These are phyloP conservation scores for Hemisphaericaspora nanyangensis DNA, from an alignment of 805 yeast species.

Conservation along the genomic window DNA sequence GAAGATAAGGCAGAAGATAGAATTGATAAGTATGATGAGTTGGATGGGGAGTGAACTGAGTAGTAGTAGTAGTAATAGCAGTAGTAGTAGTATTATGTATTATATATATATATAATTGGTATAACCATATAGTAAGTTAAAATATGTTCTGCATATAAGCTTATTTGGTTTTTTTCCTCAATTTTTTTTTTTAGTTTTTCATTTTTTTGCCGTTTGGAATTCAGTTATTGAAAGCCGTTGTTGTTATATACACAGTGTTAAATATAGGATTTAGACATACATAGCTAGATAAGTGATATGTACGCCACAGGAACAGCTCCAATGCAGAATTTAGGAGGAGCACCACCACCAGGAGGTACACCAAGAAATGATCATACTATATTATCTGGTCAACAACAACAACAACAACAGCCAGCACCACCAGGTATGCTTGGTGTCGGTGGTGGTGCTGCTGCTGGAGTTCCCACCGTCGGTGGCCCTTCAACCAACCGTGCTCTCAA, in stretches of 20 bases:
- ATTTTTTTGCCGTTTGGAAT: too few species aligned
- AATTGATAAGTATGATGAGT: slow-evolving; percentile 48
- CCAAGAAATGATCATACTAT: background rate
- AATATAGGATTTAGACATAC: too few species aligned
- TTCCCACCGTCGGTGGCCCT: background rate
- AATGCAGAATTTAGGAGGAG: background rate
- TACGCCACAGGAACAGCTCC: background rate
- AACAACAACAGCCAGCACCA: background rate
- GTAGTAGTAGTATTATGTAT: too few species aligned
- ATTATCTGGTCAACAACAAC: background rate
- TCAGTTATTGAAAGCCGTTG: too few species aligned
- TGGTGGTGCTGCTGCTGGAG: background rate
- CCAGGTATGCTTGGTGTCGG: background rate
- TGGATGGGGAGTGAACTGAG: slow-evolving; percentile 34
- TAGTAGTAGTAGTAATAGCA: too few species aligned
- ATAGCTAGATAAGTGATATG: too few species aligned
- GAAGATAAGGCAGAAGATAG: slow-evolving; percentile 47
- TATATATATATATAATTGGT: too few species aligned
- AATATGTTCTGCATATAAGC: too few species aligned
- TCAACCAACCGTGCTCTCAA: slow-evolving; percentile 27
- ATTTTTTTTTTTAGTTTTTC: too few species aligned
- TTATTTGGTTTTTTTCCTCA: too few species aligned
- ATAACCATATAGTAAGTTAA: too few species aligned
- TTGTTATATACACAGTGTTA: too few species aligned
- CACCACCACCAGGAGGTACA: background rate